Conservation (phyloP, 768 basidiomycete genomes). For the Porphyrellus cyaneotinctus region DNA sequence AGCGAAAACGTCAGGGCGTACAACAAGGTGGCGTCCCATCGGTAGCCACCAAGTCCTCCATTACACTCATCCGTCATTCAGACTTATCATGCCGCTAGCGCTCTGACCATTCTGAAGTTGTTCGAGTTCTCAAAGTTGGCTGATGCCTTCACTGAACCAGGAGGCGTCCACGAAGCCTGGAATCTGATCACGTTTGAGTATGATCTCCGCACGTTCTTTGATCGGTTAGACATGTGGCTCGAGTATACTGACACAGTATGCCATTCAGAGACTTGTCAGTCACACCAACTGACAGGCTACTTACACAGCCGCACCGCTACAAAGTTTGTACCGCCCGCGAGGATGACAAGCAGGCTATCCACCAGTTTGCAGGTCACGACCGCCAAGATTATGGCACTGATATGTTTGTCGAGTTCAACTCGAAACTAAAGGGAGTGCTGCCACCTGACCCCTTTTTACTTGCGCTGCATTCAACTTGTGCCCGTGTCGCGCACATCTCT, state of each 20-base stretch:
- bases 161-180: neutral
- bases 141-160: neutral
- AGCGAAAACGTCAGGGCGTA: no score
- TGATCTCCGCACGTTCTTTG: fast-evolving
- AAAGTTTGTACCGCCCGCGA: neutral
- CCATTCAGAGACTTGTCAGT: neutral
- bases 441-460: neutral
- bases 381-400: no score
- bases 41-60: neutral
- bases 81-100: neutral
- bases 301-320: neutral
- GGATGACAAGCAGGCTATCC: neutral
- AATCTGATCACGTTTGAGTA: neutral
- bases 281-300: neutral
- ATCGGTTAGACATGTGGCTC: neutral
- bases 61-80: neutral
- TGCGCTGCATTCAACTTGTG: neutral
- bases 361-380: no score
- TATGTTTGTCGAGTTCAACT: neutral
- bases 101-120: neutral
- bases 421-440: neutral
- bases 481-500: neutral
- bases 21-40: neutral
- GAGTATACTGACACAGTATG: neutral
- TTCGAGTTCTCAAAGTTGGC: neutral